Conservation (phyloP, 2,329 filamentous ascomycete genomes). For the Hyphodiscus sp. region DNA sequence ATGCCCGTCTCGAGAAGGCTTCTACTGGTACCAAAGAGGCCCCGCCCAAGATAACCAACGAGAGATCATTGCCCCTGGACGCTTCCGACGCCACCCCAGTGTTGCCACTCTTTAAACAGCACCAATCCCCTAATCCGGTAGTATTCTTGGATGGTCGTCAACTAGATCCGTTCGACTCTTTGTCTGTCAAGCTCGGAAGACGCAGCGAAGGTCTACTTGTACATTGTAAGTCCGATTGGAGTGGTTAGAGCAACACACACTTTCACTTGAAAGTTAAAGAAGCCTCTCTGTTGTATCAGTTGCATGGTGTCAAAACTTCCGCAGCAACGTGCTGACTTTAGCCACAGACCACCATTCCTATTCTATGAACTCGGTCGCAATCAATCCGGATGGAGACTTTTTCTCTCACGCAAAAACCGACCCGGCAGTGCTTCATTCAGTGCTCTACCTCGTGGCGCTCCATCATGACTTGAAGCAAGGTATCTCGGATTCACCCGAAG, state of each 20-base stretch:
- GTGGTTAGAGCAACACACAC: too few species aligned
- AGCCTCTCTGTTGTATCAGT: too few species aligned
- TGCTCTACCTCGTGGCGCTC: not conserved
- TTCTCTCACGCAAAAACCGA: constrained; percentile 9
- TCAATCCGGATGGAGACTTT: constrained; percentile 12
- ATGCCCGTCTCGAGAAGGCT: not conserved
- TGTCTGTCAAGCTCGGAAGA: constrained; percentile 7
- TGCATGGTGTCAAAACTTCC: too few species aligned
- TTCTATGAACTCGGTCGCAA: constrained; percentile 14
- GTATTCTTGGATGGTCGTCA: not conserved
- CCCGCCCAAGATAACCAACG: too few species aligned
- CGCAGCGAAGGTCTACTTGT: constrained; percentile 7
- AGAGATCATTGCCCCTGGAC: too few species aligned
- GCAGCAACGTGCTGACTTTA: too few species aligned
- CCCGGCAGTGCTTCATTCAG: constrained; percentile 13
- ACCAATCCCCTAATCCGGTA: not conserved
- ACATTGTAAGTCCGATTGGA: constrained; percentile 7
- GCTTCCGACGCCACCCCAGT: too few species aligned
- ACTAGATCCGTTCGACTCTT: constrained; percentile 14
- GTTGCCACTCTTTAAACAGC: too few species aligned
- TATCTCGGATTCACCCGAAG: constrained; percentile 2
- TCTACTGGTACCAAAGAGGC: too few species aligned
- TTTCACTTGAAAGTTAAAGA: too few species aligned
- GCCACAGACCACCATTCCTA: constrained; percentile 8
- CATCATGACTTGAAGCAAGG: too few species aligned